Evolutionary conservation across 257 asterid genomes (phyloP), one percentile per base, ranked within the genome.

Genomic region (Forsythia suspensa): DNA sequence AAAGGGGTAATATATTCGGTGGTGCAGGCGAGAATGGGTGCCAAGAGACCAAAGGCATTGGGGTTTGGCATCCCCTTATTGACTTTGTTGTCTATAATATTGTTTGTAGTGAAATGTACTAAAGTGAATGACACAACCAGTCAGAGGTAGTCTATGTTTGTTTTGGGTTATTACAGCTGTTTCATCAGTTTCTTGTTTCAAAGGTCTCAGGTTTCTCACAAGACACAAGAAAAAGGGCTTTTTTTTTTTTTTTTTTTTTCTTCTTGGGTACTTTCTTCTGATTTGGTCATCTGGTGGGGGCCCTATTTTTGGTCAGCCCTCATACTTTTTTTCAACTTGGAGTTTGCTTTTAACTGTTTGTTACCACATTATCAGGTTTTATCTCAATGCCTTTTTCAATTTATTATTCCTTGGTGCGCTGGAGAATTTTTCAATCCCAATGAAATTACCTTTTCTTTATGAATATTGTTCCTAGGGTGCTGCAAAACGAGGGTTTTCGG

Each of bases 61-160:
- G 84, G 86, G 80, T 77, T 80, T 42, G 90, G 88, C 84, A 85
- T 77, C 76, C 86, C 82, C 86, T 82, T 80, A 43, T 91, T 91
- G 97, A 88, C 97, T 90, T 91, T 87, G 83, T 34, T 76, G 85
- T 73, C 82, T 82, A 76, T 78, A 77, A 76, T 78, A 77, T 52
- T 72, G 84, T 80, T 84, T 88, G 48, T 84, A 77, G 76, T 73
- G 48, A 48, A 73, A 71, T 77, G 77, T 51, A 34, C 63, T 71
- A 16, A 72, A 66, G 77, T 72, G 72, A 55, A 75, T 68, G 83
- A 73, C 73, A 76, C 82, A 72, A 78, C 73, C 74, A 80, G 90
- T 90, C 89, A 88, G 77, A 79, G 61, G 41, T 59, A 80, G 84
- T 79, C 85, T 81, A 75, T 77, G 76, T 78, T 88, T 79, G 82